A percentile compares a stretch with the other conserved stretches of the same genome.
These are phyloP conservation scores for Strobilomyces confusus DNA, from an alignment of 768 basidiomycete species.

Conservation along the genomic window DNA sequence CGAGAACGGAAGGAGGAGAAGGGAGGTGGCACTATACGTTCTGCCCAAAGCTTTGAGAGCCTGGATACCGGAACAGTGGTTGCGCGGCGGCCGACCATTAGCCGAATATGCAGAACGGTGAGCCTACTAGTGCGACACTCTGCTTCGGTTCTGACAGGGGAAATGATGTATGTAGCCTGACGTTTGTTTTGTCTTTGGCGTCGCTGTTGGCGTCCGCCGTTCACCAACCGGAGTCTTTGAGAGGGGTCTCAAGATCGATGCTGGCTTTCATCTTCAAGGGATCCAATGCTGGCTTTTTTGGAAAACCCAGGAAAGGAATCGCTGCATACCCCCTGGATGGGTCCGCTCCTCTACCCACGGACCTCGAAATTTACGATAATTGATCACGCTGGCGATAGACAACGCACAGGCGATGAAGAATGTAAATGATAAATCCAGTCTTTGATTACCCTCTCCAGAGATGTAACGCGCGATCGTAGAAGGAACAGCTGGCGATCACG, in stretches of 20 bases:
- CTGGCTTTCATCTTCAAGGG: constrained; percentile 64
- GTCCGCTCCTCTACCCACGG: background rate
- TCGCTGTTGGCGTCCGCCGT: constrained; percentile 59
- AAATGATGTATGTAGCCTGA: constrained; percentile 38
- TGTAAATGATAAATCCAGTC: background rate
- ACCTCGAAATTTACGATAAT: background rate
- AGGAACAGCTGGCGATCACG: constrained; percentile 84
- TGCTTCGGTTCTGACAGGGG: constrained; percentile 7
- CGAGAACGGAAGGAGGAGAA: constrained; percentile 64
- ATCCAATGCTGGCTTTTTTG: constrained; percentile 52
- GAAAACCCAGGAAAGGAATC: constrained; percentile 26
- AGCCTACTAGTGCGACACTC: constrained; percentile 9
- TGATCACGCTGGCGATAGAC: background rate
- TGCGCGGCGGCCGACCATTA: constrained; percentile 40
- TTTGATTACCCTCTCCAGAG: constrained; percentile 65
- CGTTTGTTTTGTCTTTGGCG: constrained; percentile 61
- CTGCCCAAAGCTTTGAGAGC: constrained; percentile 66
- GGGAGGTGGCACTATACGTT: constrained; percentile 79
- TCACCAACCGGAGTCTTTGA: constrained; percentile 59
- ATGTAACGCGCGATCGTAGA: constrained; percentile 86
- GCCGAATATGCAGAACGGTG: constrained; percentile 53
- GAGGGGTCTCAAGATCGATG: constrained; percentile 73
- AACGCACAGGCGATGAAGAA: background rate
- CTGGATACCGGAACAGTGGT: constrained; percentile 53
- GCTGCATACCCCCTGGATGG: constrained; percentile 6